Evolutionary conservation across 2,329 filamentous ascomycete genomes (phyloP).

Genomic region (Monilinia fructigena): DNA sequence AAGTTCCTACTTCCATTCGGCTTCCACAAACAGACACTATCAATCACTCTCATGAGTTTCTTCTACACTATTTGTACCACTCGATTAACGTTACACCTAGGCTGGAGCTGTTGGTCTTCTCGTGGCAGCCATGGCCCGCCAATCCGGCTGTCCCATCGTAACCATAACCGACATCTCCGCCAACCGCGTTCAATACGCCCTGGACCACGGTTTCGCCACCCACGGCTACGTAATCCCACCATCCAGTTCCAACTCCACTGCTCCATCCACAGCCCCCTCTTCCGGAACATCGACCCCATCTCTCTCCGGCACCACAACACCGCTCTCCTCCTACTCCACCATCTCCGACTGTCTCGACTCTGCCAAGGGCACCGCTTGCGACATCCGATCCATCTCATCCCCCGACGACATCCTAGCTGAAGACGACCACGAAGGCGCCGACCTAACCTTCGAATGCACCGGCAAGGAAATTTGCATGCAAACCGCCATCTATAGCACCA

Average conservation of each 20-base stretch:
- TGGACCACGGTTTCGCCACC: conserved; percentile 58
- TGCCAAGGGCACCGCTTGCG: conserved; percentile 50
- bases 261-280: conserved; percentile 35
- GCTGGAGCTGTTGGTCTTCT: conserved; percentile 61
- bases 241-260: conserved; percentile 51
- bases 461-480: conserved; percentile 75
- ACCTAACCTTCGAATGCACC: conserved; percentile 73
- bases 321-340: conserved; percentile 43
- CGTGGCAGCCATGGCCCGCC: conserved; percentile 60
- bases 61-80: no score
- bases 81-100: neutral
- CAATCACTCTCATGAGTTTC: neutral
- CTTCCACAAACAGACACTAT: neutral
- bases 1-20: neutral
- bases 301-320: conserved; percentile 40
- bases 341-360: conserved; percentile 50
- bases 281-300: conserved; percentile 8
- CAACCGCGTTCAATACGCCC: conserved; percentile 58
- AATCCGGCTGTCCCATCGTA: conserved; percentile 58
- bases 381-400: conserved; percentile 46
- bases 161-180: conserved; percentile 61
- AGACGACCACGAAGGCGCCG: conserved; percentile 55
- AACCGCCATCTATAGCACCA: conserved; percentile 69
- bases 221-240: conserved; percentile 56
- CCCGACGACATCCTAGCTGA: conserved; percentile 38